Evolutionary conservation across 2,329 filamentous ascomycete species (phyloP).

Genomic region (Scortechinia acanthostroma): DNA sequence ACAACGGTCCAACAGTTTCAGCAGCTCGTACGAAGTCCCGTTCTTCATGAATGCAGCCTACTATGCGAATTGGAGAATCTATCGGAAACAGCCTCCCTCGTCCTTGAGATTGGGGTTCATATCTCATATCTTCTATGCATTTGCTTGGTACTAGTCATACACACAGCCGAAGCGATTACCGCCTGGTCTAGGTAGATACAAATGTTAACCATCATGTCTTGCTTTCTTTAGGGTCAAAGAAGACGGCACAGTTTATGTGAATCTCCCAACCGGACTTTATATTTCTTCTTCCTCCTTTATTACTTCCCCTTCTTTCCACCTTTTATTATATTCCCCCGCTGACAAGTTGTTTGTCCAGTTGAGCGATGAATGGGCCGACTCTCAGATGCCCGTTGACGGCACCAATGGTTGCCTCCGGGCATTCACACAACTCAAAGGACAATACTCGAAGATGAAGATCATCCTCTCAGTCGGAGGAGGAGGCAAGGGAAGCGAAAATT

Average conservation of each 20-base stretch:
- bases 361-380: constrained; percentile 74
- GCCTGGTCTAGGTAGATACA: neutral
- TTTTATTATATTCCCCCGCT: too few species aligned
- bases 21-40: neutral
- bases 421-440: constrained; percentile 65
- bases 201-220: neutral
- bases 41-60: constrained; percentile 42
- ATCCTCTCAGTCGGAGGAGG: constrained; percentile 72
- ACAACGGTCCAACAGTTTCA: too few species aligned
- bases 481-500: constrained; percentile 55
- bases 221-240: constrained; percentile 33
- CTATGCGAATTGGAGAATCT: constrained; percentile 51
- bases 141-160: constrained; percentile 29
- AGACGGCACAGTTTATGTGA: constrained; percentile 48
- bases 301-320: too few species aligned
- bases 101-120: constrained; percentile 42
- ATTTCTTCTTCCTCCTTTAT: too few species aligned
- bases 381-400: constrained; percentile 66
- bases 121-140: constrained; percentile 51
- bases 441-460: constrained; percentile 66
- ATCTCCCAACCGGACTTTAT: too few species aligned
- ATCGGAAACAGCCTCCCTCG: constrained; percentile 42
- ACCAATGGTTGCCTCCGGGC: constrained; percentile 66
- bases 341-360: constrained; percentile 43
- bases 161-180: too few species aligned